Base-by-base conservation (phyloP, 768 basidiomycete species). In the Phaeotremella fagi region DNA sequence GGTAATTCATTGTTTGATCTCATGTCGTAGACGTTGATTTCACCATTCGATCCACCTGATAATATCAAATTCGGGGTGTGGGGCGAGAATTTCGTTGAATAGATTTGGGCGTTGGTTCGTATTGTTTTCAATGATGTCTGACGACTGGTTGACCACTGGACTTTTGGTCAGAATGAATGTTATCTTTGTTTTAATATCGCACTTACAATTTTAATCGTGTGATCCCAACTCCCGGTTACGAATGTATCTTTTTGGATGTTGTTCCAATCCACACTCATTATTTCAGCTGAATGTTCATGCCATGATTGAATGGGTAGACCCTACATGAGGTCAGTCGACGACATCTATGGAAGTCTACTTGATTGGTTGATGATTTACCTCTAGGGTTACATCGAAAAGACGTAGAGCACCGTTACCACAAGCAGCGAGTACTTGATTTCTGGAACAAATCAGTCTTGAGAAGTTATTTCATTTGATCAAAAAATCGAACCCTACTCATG, bases 251-350 rank as follows among this genome's bases (percentile, higher is more conserved):
- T 88, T 82, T 11, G 83, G 57, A 92, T 74, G 75, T 95, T 98
- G 57, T 86, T 90, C 92, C 94, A 98, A 73, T 98, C 89, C 4
- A 97, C 83, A 11, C 86, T 86, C 77, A 88, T 91, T 5, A 91
- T 89, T 72, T 98, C 94, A 45, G 85, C 82, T 12, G 85, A 83
- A 74, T 98, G 94, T 74, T 98, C 94, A 64, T 89, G 86, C 92
- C 94, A 98, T 45, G 82, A 83, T 56, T 84, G 83, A 60, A 97
- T 86, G 1, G 94, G 92, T 49, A 85, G 81, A 63, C 90, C 86
- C 90, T 97, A 52, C 4, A 16, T 23, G n/a, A n/a, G n/a, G n/a
- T n/a, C n/a, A n/a, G n/a, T n/a, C n/a, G n/a, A n/a, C n/a, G n/a
- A n/a, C n/a, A n/a, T 24, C 27, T 31, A 31, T 14, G 28, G 18